Conservation (phyloP, 352 stramenopile genomes). For the Pythium diclinum region DNA sequence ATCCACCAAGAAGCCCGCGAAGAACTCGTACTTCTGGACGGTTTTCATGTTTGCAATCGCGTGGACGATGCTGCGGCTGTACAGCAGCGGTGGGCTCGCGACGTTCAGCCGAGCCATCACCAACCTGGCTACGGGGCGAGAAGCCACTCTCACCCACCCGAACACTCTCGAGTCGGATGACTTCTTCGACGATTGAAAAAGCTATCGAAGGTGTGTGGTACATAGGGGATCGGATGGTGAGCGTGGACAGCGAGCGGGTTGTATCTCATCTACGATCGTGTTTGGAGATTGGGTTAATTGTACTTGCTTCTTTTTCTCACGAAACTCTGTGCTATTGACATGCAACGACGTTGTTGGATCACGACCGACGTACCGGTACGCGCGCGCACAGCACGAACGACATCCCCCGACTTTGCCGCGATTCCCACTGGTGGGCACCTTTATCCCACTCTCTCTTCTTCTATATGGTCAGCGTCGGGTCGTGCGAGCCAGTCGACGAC, state of each 20-base stretch:
- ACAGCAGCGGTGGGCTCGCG: constrained; percentile 59
- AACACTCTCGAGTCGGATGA: constrained; percentile 31
- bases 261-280: constrained; percentile 11
- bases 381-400: background rate
- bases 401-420: background rate
- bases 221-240: no score
- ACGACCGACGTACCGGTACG: constrained; percentile 3
- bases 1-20: constrained; percentile 19
- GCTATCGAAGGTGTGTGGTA: no score
- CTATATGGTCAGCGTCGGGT: constrained; percentile 30
- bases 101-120: constrained; percentile 16
- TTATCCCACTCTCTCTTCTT: constrained; percentile 4
- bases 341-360: constrained; percentile 18
- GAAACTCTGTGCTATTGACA: constrained; percentile 25
- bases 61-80: constrained; percentile 70
- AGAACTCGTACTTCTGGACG: constrained; percentile 50
- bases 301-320: constrained; percentile 28
- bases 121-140: background rate
- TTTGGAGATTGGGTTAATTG: constrained; percentile 23
- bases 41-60: constrained; percentile 53
- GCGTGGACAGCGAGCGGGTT: background rate
- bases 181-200: constrained; percentile 45
- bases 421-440: background rate
- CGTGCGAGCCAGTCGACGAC: constrained; percentile 23
- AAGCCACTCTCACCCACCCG: background rate